phyloP scores from a whole-genome alignment of 257 asterid genomes.

The Asclepias syriaca region DNA sequence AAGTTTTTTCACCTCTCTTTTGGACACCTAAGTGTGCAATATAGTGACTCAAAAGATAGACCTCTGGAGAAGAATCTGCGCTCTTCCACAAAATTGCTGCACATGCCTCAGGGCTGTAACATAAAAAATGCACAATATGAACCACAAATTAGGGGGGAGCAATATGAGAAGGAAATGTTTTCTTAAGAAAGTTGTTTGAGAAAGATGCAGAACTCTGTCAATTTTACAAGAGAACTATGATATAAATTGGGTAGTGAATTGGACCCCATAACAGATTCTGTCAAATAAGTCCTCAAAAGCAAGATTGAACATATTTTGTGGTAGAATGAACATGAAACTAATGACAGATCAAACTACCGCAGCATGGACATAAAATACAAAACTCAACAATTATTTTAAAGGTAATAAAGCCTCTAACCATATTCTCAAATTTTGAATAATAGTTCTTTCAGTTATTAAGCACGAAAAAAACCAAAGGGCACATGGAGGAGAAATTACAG shows the following conservation, averaged over 20 bases:
- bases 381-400: constrained; percentile 1
- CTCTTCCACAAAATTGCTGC: constrained; percentile 92
- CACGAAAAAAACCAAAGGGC: not conserved
- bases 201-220: not conserved
- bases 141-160: constrained; percentile 5
- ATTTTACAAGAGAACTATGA: not conserved
- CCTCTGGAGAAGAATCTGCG: constrained; percentile 89
- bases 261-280: not conserved
- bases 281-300: not conserved
- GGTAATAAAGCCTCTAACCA: not conserved
- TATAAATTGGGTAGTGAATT: not conserved
- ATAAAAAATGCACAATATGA: constrained; percentile 17
- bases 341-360: not conserved
- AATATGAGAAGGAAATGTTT: constrained; percentile 3
- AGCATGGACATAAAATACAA: not conserved
- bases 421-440: not conserved
- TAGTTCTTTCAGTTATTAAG: not conserved
- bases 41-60: constrained; percentile 20
- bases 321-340: not conserved
- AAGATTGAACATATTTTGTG: not conserved
- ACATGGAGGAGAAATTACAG: not conserved
- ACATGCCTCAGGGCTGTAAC: constrained; percentile 93
- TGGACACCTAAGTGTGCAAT: constrained; percentile 7
- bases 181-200: not conserved
- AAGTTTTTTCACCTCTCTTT: constrained; percentile 21